Conservation (phyloP, 2,329 filamentous ascomycete species). For the Ceratocystis smalleyi region DNA sequence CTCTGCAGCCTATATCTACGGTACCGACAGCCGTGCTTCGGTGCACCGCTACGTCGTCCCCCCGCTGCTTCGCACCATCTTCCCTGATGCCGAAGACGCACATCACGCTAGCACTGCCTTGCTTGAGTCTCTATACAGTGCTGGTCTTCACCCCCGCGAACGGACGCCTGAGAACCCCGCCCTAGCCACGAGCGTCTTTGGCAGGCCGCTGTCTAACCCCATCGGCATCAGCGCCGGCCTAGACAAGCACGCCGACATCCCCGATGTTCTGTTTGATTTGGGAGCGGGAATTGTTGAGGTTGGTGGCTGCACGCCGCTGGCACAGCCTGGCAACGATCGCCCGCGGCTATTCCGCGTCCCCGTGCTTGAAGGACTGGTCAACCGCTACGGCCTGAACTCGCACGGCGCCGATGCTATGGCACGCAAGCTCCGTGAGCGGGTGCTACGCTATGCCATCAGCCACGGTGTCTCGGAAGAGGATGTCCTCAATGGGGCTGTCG, state of each 20-base stretch:
- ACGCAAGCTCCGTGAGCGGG: constrained; percentile 56
- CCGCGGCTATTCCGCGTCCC: constrained; percentile 80
- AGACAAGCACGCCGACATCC: constrained; percentile 85
- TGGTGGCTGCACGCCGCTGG: constrained; percentile 73
- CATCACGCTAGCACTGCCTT: constrained; percentile 62
- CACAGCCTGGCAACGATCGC: constrained; percentile 74
- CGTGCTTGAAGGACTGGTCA: constrained; percentile 74
- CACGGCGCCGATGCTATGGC: constrained; percentile 80
- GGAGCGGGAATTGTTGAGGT: constrained; percentile 83
- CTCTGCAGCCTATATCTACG: constrained; percentile 45
- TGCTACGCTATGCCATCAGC: constrained; percentile 59
- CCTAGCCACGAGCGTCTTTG: constrained; percentile 47
- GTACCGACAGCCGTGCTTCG: constrained; percentile 59
- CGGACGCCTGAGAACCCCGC: constrained; percentile 35
- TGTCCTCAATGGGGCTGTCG: constrained; percentile 50
- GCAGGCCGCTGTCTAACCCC: constrained; percentile 62
- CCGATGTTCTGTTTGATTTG: constrained; percentile 67
- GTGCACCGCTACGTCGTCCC: constrained; percentile 53
- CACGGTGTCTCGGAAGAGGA: constrained; percentile 55
- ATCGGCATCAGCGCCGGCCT: constrained; percentile 90
- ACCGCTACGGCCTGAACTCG: constrained; percentile 90
- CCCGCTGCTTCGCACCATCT: constrained; percentile 47
- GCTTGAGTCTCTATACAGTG: constrained; percentile 55
- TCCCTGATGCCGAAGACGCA: constrained; percentile 76
- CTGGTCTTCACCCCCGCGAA: constrained; percentile 70